phyloP scores from a whole-genome alignment of 495 filamentous ascomycete genomes.

The Neurospora intermedia region DNA sequence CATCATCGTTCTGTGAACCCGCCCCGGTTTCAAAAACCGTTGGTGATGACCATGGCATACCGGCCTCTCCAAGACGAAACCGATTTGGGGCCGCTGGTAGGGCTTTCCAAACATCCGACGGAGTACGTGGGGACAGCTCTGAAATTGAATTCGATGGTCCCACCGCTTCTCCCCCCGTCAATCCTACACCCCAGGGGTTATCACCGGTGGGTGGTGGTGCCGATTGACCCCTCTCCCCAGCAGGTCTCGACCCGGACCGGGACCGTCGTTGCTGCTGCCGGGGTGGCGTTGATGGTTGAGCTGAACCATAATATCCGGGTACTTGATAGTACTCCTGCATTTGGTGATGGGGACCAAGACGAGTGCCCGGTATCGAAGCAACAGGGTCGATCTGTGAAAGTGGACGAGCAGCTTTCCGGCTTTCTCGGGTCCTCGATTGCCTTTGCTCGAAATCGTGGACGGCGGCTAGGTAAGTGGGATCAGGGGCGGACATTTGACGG shows the following conservation, averaged over 20 bases:
- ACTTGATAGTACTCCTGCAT: slow-evolving; percentile 23
- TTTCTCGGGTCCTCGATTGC: slow-evolving; percentile 16
- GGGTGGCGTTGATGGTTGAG: slow-evolving; percentile 3
- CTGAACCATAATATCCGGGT: neutral
- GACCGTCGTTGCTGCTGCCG: slow-evolving; percentile 16
- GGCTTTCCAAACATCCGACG: slow-evolving; percentile 22
- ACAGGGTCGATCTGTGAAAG: neutral
- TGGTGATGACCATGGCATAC: slow-evolving; percentile 33
- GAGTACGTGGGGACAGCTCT: neutral
- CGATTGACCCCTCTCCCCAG: slow-evolving; percentile 31
- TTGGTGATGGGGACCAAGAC: slow-evolving; percentile 12
- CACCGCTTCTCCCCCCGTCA: neutral
- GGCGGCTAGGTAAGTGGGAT: slow-evolving; percentile 31
- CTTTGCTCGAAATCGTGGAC: slow-evolving; percentile 22
- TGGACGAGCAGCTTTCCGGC: neutral
- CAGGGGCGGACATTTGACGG: slow-evolving; percentile 31
- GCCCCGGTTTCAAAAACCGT: slow-evolving; percentile 14
- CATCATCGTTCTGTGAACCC: slow-evolving; percentile 8
- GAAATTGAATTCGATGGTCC: neutral
- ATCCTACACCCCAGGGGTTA: slow-evolving; percentile 31
- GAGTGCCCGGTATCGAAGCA: neutral
- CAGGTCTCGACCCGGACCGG: slow-evolving; percentile 18
- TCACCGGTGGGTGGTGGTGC: slow-evolving; percentile 34
- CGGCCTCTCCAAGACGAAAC: slow-evolving; percentile 35
- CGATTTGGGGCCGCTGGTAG: slow-evolving; percentile 29